Evolutionary conservation across 2,329 filamentous ascomycete genomes (phyloP), one percentile per base, ranked within the genome.

Genomic region (Fusarium papillatum): DNA sequence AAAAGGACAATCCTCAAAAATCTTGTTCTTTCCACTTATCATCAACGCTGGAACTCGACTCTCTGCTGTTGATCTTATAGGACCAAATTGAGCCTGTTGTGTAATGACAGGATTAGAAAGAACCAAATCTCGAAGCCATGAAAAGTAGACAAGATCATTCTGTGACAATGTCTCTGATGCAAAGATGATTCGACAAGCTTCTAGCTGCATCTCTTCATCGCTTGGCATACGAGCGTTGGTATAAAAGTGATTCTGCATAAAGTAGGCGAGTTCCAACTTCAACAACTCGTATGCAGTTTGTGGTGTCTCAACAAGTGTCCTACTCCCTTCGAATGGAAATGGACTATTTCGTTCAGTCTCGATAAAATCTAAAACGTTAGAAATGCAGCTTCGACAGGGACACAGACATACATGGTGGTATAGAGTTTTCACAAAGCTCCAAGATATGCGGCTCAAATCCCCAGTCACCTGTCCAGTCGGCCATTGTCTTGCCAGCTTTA

Each of bases 381-480:
- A 61, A 11, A 0, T 43, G 17, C 17, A 22, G 7, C 34, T 36
- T 36, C 13, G 13, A 14, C 31, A 7, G 16, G 34, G 1, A 36
- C 13, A 36, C 0, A 36, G 3, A 68, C 80, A 68, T 77, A 85
- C 83, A 85, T 14, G 85, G 84, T 11, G 84, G 84, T 48, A 86
- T 83, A n/a, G 84, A 83, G 50, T 86, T 85, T 41, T 86, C 84
- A 7, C 86, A 77, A 26, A 84, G 80, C 34, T 84, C 82, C 29
- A 84, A 67, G 10, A 86, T 80, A 16, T 81, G 78, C 0, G 81
- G 73, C 22, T 86, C 84, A 61, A 86, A 85, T 19, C 85, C 85
- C 83, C 85, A 86, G 36, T 85, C 84, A 17, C 85, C 85, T 55
- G 84, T 82, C 85, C 85, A 86, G 24, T 86, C 82, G 19, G 82